phyloP scores from a whole-genome alignment of 73 alveolate species.

The Tetrahymena thermophila region DNA sequence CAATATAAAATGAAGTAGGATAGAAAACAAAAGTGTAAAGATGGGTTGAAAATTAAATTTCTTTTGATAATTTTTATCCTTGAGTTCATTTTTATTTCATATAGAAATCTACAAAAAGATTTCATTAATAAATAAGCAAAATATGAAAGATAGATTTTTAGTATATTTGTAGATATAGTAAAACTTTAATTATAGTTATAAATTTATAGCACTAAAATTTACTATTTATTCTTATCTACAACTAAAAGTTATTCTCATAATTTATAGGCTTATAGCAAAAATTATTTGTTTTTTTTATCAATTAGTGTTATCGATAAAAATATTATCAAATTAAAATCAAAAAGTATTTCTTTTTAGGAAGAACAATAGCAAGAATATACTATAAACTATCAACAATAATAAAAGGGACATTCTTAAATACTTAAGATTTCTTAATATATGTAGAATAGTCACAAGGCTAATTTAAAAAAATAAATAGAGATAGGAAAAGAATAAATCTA shows the following conservation, averaged over 20 bases:
- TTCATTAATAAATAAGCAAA: background rate
- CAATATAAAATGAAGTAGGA: too few relatives aligned
- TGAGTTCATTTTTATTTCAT: background rate
- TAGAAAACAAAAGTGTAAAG: too few relatives aligned
- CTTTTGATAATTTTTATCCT: too few relatives aligned
- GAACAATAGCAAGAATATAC: background rate
- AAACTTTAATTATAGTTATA: background rate
- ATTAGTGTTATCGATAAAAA: background rate
- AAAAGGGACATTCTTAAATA: background rate
- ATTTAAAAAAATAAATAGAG: background rate
- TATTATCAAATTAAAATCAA: too few relatives aligned
- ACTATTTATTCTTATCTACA: background rate
- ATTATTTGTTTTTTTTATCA: background rate
- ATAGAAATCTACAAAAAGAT: background rate
- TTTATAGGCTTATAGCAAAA: background rate
- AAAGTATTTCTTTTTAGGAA: background rate
- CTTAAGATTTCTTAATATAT: background rate
- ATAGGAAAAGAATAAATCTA: background rate
- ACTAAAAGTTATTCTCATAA: background rate
- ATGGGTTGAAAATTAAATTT: background rate
- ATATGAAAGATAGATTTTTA: background rate
- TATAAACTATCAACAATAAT: background rate
- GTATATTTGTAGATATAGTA: background rate
- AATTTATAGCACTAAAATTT: background rate
- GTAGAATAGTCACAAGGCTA: background rate